Evolutionary conservation across 495 filamentous ascomycete genomes (phyloP).

Genomic region (Aspergillus incahuasiensis): DNA sequence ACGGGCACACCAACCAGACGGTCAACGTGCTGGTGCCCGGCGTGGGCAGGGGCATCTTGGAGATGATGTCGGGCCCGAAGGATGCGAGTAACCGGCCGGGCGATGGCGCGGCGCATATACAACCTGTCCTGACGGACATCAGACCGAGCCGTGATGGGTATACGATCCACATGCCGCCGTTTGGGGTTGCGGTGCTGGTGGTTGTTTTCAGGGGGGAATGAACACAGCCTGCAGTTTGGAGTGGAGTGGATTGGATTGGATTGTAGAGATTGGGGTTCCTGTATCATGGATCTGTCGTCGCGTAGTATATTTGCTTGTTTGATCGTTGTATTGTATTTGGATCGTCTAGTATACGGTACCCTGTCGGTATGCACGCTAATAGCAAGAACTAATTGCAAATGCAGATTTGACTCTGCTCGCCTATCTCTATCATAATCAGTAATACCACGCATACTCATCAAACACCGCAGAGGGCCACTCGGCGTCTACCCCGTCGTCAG

Average conservation of each 20-base stretch:
- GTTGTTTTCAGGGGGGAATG: constrained; percentile 13
- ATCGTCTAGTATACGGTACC: too few relatives aligned
- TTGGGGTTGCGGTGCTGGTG: constrained; percentile 28
- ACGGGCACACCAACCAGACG: constrained; percentile 18
- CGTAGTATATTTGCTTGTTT: too few relatives aligned
- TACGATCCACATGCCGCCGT: constrained; percentile 23
- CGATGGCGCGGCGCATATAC: constrained; percentile 19
- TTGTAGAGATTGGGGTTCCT: too few relatives aligned
- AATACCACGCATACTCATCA: constrained; percentile 2
- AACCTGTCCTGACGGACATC: constrained; percentile 13
- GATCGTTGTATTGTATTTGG: too few relatives aligned
- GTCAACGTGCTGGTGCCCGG: constrained; percentile 24
- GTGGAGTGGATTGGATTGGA: too few relatives aligned
- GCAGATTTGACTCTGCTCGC: too few relatives aligned
- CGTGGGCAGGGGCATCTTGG: constrained; percentile 21
- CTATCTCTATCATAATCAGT: too few relatives aligned
- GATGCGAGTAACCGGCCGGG: constrained; percentile 22
- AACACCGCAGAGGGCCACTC: not conserved
- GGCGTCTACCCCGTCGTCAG: not conserved
- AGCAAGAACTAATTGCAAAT: too few relatives aligned
- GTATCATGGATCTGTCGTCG: too few relatives aligned
- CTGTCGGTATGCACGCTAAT: too few relatives aligned
- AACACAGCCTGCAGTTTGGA: too few relatives aligned
- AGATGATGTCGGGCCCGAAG: constrained; percentile 24
- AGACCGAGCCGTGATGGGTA: constrained; percentile 17